Evolutionary conservation across 768 basidiomycete genomes (phyloP), one percentile per base, ranked within the genome.

Genomic region (Pholiota microspora): DNA sequence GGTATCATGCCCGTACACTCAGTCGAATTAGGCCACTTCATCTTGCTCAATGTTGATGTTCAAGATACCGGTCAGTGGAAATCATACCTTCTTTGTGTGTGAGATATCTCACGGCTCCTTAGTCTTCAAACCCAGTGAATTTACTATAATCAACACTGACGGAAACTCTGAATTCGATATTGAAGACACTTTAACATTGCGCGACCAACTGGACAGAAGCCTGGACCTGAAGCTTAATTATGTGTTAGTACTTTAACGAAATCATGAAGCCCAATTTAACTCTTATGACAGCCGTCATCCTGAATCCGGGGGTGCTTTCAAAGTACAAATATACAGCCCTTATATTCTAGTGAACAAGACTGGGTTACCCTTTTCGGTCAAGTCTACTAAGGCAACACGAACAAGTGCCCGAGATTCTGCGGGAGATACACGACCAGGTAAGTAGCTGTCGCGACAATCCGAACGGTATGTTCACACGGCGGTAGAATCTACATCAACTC

Each of bases 1-100:
- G 96, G 95, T 6, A 77, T 94, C 35, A 96, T 96, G 85, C 97
- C 97, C 2, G 88, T 98, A 15, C 97, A 98, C 66, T 94, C 93
- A 2, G 92, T 97, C 24, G 94, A 98, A 64, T 76, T 98, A 2
- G 80, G 81, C 4, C 97, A 99, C 69, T 77, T 98, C 52, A 81
- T 98, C 23, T 73, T 98, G 12, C 78, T 98, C 38, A 98, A 92
- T 61, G 79, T 98, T n/a, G 78, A 87, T 51, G 77, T 97, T 1
- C 89, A 98, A 71, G 96, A 98, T 61, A 90, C 93, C 45, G 85
- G 96, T 94, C 61, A 62, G 78, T 54, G n/a, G n/a, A n/a, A n/a
- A n/a, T n/a, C n/a, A 13, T 1, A 34, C 18, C 32, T 13, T 16
- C 45, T 18, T 24, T 8, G 48, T 31, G 34, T 23, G 29, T 18